Percentiles rank a stretch among this genome's conserved stretches.
These are phyloP conservation scores for Trametes cingulata DNA, from an alignment of 768 basidiomycete species.

Conservation along the genomic window DNA sequence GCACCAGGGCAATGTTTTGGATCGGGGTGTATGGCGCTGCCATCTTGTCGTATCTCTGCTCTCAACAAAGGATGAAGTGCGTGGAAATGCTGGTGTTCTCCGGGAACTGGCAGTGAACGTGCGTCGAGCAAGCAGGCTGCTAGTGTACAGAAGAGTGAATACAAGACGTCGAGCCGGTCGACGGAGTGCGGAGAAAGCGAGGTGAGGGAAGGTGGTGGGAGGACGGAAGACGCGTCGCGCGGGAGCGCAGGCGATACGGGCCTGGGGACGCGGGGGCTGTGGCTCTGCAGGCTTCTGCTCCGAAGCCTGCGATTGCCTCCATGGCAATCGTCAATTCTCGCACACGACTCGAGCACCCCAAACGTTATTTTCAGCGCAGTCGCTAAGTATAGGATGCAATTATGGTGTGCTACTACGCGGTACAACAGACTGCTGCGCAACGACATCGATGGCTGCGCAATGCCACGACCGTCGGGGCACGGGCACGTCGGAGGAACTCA, in stretches of 20 bases:
- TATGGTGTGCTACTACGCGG: too few species aligned
- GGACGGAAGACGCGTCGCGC: background rate
- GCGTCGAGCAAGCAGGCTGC: slow-evolving; percentile 17
- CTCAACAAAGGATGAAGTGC: background rate
- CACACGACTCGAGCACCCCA: background rate
- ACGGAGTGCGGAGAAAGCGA: slow-evolving; percentile 14
- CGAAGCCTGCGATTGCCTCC: slow-evolving; percentile 13
- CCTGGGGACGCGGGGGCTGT: slow-evolving; percentile 2
- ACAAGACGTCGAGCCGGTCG: slow-evolving; percentile 33
- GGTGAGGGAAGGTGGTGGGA: slow-evolving; percentile 10
- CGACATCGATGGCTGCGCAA: slow-evolving; percentile 1
- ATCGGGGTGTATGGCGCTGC: slow-evolving; percentile 16
- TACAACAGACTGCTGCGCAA: background rate
- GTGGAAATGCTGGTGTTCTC: slow-evolving; percentile 3
- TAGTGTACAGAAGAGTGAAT: slow-evolving; percentile 22
- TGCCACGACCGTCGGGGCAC: background rate
- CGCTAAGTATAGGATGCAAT: background rate
- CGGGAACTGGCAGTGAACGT: slow-evolving; percentile 16
- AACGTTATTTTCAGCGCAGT: slow-evolving; percentile 2
- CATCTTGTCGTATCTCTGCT: slow-evolving; percentile 12
- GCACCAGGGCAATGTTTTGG: slow-evolving; percentile 19
- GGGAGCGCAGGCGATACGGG: slow-evolving; percentile 15
- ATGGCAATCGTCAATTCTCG: slow-evolving; percentile 9
- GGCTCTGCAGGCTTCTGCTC: slow-evolving; percentile 11
- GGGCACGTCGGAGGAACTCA: slow-evolving; percentile 7